Base-by-base conservation (phyloP, 805 yeast species). In the Brettanomyces nanus region DNA sequence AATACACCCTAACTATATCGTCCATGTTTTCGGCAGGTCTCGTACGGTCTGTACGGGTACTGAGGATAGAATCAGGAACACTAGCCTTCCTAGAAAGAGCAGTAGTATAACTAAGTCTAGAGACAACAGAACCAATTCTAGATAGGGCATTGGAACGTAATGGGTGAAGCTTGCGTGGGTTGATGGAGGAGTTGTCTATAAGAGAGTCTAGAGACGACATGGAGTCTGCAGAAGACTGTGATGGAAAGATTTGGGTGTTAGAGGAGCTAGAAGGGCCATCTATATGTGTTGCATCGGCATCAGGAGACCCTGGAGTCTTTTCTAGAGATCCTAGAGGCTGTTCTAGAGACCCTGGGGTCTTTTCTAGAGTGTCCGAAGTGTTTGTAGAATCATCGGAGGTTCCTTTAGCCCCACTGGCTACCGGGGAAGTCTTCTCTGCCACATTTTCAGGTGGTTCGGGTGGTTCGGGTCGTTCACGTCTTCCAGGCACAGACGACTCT, bases 1-100 rank as follows among this genome's bases (percentile, higher is more conserved):
- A 73, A 46, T 75, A 75, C 34, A 71, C 72, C 26, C 62, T 53
- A 29, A 75, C 69, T n/a, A 75, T 61, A 39, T 71, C 74, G 22
- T 56, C 48, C 35, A 70, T 58, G 9, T 49, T 61, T 44, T 73
- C 33, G 6, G 19, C 69, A 2, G 75, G 44, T 10, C 23, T 17
- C 18, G 11, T n/a, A 47, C 3, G 73, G 9, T 17, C 26, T n/a
- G 28, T 21, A 7, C 20, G 15, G 5, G 33, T 17, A 23, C 70
- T 42, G 53, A 36, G 50, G 6, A 63, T 22, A 19, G 49, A 39
- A 11, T 39, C 36, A 5, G 48, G 45, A 14, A 45, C 39, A 5
- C 45, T 36, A n/a, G 39, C 27, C 10, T 40, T 35, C 25, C 36
- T 36, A 1, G 43, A 35, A 5, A 38, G 27, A 10, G 41, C 34